Conservation (phyloP, 169 alveolate genomes). For the Plasmodium blacklocki region DNA sequence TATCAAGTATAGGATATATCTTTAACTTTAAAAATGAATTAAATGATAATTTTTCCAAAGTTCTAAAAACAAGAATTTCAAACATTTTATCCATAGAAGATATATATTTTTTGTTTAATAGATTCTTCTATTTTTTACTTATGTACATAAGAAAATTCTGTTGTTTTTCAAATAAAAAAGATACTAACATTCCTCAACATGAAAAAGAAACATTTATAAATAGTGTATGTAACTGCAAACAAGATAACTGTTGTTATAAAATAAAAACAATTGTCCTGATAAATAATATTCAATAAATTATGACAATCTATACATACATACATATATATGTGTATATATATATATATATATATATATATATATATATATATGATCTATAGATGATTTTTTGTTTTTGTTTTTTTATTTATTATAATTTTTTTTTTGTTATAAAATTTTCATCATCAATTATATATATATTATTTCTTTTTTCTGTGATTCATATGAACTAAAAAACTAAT, state of each 20-base stretch:
- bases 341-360: too few relatives aligned
- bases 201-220: not conserved
- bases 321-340: too few relatives aligned
- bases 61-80: slow-evolving; percentile 57
- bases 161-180: slow-evolving; percentile 24
- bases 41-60: slow-evolving; percentile 71
- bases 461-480: not conserved
- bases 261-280: slow-evolving; percentile 56
- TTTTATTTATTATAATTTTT: too few relatives aligned
- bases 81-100: slow-evolving; percentile 46
- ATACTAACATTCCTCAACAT: not conserved
- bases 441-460: too few relatives aligned
- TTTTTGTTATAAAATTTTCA: too few relatives aligned
- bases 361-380: too few relatives aligned
- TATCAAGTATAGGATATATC: slow-evolving; percentile 39
- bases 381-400: too few relatives aligned
- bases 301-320: too few relatives aligned
- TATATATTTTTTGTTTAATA: slow-evolving; percentile 51
- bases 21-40: slow-evolving; percentile 57
- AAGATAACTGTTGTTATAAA: slow-evolving; percentile 54
- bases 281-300: too few relatives aligned
- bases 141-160: slow-evolving; percentile 41
- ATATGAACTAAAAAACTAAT: not conserved
- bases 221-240: slow-evolving; percentile 28
- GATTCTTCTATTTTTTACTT: slow-evolving; percentile 56